Evolutionary conservation across 495 filamentous ascomycete genomes (phyloP), one percentile per base, ranked within the genome.

Genomic region (Neurospora sp.): DNA sequence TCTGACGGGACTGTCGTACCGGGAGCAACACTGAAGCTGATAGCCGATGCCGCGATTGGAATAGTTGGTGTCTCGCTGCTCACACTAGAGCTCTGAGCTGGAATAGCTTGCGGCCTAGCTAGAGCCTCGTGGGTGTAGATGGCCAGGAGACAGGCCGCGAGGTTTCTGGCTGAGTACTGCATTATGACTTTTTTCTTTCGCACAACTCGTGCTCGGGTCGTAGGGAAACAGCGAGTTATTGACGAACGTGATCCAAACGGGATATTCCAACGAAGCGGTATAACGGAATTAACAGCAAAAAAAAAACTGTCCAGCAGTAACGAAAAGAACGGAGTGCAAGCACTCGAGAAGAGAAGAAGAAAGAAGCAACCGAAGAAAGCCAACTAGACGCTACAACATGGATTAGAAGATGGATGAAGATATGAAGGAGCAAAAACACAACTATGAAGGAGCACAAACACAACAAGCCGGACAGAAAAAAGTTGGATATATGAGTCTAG

Each of bases 281-380:
- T 66, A 66, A 18, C 7, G 27, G 9, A 66, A 66, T 35, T 4
- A 31, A 62, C 12, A 3, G 54, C 54, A 74, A 73, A 74, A 73
- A 74, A 71, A 46, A 75, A 39, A 40, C 79, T 81, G 79, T 69
- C 79, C 77, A 75, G 80, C 77, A 80, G 80, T 78, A 73, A 76
- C 73, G 75, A 79, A 81, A 69, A 71, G 75, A 78, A 81, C 12
- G 41, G 54, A 35, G 27, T 66, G 54, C 54, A 66, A 18, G 54
- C 54, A 66, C 54, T 66, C 54, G 27, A 12, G 20, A 14, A 14
- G 48, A 70, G n/a, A 69, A 73, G 72, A 54, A 74, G 44, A 39
- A 72, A 38, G 38, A 72, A 69, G 39, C 72, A 27, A 73, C 38
- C 40, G 41, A 72, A 72, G 12, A 70, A 39, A 75, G n/a, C n/a